Percentiles rank a stretch among this genome's conserved stretches.
Evolutionary conservation across 2,329 filamentous ascomycete species (phyloP).

Genomic region (Colletotrichum tropicicola): DNA sequence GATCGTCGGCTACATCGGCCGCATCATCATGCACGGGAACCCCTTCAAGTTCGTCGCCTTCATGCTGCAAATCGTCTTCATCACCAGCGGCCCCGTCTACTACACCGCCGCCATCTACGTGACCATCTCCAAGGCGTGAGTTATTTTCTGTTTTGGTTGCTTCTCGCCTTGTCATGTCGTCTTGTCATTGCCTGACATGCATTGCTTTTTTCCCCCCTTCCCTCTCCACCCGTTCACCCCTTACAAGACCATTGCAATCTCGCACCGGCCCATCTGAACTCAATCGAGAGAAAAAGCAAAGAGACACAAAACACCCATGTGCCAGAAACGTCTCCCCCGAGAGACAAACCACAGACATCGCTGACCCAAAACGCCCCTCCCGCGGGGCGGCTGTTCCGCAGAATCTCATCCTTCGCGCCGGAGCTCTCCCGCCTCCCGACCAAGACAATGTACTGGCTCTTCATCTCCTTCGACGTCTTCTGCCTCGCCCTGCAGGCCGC

Average conservation of each 20-base stretch:
- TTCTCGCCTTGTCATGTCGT: not conserved
- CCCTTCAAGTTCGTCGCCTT: slow-evolving; percentile 68
- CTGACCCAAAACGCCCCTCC: slow-evolving; percentile 7
- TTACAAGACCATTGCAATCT: not conserved
- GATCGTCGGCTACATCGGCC: slow-evolving; percentile 69
- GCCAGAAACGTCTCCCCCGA: not conserved
- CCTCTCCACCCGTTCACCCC: not conserved
- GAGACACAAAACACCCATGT: not conserved
- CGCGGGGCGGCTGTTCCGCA: no score
- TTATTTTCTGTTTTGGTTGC: not conserved
- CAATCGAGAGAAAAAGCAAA: slow-evolving; percentile 44
- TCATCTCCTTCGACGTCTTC: slow-evolving; percentile 62
- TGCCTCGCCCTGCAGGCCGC: slow-evolving; percentile 64
- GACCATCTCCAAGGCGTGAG: slow-evolving; percentile 57
- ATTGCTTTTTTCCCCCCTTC: slow-evolving; percentile 5
- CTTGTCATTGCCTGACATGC: no score
- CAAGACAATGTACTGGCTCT: slow-evolving; percentile 51
- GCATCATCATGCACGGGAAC: slow-evolving; percentile 65
- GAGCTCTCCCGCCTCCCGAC: slow-evolving; percentile 51
- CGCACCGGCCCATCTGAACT: slow-evolving; percentile 34
- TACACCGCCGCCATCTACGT: slow-evolving; percentile 74
- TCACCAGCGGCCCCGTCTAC: slow-evolving; percentile 59
- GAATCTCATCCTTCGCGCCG: slow-evolving; percentile 48
- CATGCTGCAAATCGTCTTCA: slow-evolving; percentile 71
- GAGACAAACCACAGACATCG: not conserved